Conservation (phyloP, 2,329 filamentous ascomycete genomes). For the Neoarthrinium moseri region DNA sequence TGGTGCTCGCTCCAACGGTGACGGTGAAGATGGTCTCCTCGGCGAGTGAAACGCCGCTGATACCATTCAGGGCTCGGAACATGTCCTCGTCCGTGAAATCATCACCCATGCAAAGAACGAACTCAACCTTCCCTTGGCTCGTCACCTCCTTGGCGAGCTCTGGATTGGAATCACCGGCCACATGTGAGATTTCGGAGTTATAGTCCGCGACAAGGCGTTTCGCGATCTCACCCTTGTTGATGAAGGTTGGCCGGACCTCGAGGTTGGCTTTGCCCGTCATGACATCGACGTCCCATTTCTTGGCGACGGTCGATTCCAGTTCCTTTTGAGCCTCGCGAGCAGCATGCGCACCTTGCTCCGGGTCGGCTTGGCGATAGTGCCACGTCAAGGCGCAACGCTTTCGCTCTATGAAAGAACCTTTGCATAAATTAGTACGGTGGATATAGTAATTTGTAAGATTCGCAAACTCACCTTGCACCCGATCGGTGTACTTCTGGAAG, state of each 20-base stretch:
- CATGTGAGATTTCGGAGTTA: slow-evolving; percentile 39
- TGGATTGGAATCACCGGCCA: slow-evolving; percentile 23
- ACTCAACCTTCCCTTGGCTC: slow-evolving; percentile 63
- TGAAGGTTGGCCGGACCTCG: slow-evolving; percentile 92
- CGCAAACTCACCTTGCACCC: slow-evolving; percentile 66
- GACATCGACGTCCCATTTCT: slow-evolving; percentile 87
- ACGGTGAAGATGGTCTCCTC: slow-evolving; percentile 79
- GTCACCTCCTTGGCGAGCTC: slow-evolving; percentile 36
- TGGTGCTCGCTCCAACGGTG: slow-evolving; percentile 87
- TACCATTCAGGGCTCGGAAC: slow-evolving; percentile 76
- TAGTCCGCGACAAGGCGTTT: slow-evolving; percentile 79
- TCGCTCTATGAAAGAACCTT: slow-evolving; percentile 86
- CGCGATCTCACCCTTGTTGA: slow-evolving; percentile 97
- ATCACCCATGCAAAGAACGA: slow-evolving; percentile 88
- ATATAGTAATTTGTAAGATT: neutral
- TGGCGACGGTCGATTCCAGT: slow-evolving; percentile 72
- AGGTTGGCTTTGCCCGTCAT: slow-evolving; percentile 97
- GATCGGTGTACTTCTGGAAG: slow-evolving; percentile 87
- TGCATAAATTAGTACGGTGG: neutral
- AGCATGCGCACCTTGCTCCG: slow-evolving; percentile 78
- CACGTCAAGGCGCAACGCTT: slow-evolving; percentile 95
- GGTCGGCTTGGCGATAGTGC: slow-evolving; percentile 93
- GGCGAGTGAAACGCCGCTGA: slow-evolving; percentile 52
- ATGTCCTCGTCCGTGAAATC: slow-evolving; percentile 98
- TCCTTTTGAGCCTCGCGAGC: slow-evolving; percentile 79